Evolutionary conservation across 2,329 filamentous ascomycete species (phyloP).

Genomic region (Diaporthe sp.): DNA sequence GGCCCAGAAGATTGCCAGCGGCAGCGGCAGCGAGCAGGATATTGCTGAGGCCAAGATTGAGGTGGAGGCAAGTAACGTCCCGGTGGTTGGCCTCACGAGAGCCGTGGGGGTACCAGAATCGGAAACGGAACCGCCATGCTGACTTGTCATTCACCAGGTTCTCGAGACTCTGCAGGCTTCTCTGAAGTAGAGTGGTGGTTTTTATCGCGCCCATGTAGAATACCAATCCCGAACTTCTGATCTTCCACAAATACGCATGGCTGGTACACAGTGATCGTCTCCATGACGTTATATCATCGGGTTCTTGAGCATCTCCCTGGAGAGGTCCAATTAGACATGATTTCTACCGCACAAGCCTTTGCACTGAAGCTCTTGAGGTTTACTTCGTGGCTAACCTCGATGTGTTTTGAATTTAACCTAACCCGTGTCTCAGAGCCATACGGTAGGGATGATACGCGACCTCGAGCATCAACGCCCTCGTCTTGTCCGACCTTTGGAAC

Average conservation of each 20-base stretch:
- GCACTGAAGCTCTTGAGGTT: not conserved
- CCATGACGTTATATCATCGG: not conserved
- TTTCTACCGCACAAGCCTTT: not conserved
- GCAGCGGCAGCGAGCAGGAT: conserved; percentile 93
- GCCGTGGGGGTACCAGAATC: not conserved
- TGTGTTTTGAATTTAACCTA: not conserved
- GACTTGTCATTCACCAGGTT: conserved; percentile 65
- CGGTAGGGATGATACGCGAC: too few relatives aligned
- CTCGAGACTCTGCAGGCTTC: conserved; percentile 84
- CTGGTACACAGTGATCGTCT: not conserved
- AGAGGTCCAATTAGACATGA: conserved; percentile 13
- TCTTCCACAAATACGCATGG: not conserved
- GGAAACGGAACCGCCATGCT: conserved; percentile 41
- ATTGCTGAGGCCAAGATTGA: conserved; percentile 99
- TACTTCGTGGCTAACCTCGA: not conserved
- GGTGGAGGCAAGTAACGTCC: conserved; percentile 78
- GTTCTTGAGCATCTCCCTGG: not conserved
- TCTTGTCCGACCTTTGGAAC: not conserved
- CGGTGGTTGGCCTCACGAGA: not conserved
- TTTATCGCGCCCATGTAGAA: conserved; percentile 49
- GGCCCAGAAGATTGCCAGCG: conserved; percentile 93
- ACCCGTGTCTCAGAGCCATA: not conserved
- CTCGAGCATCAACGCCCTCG: not conserved
- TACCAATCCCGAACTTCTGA: conserved; percentile 36
- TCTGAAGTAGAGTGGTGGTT: conserved; percentile 74